Percentiles rank a stretch among this genome's conserved stretches.
Evolutionary conservation across 83 land plant genomes (phyloP).

Genomic region (Thuja plicata): DNA sequence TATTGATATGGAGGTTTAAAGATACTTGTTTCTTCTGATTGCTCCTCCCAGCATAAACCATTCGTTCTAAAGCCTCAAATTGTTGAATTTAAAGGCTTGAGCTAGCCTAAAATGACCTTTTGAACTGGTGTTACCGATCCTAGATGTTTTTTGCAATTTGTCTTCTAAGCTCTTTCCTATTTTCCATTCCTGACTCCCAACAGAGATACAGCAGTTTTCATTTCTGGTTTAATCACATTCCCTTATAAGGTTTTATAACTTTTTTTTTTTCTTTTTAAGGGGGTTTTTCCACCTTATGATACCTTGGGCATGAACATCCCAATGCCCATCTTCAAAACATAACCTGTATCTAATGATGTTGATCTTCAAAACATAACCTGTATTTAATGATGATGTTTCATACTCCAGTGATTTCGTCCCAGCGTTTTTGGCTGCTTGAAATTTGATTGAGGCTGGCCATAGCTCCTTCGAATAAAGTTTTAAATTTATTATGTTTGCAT

Average conservation of each 20-base stretch:
- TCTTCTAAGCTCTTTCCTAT: background rate
- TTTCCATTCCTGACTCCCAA: background rate
- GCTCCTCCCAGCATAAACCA: background rate
- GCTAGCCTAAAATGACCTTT: background rate
- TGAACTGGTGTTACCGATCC: background rate
- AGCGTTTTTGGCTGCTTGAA: background rate
- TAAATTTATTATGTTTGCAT: too few species aligned
- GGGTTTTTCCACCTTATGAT: background rate
- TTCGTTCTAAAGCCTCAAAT: background rate
- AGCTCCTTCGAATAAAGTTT: background rate
- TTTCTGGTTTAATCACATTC: background rate
- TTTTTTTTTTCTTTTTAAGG: background rate
- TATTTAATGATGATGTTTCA: background rate
- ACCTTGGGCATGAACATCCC: background rate
- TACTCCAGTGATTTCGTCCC: background rate
- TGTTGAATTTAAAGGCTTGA: background rate
- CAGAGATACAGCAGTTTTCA: background rate
- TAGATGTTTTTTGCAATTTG: background rate
- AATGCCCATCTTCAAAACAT: background rate
- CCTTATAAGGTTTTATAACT: too few species aligned
- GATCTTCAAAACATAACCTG: too few species aligned
- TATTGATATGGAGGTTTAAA: too few species aligned
- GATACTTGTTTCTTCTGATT: background rate
- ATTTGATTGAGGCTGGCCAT: background rate
- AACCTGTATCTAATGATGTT: too few species aligned